Conservation (phyloP, 176 grass and related monocot genomes). For the Eleusine coracana region DNA sequence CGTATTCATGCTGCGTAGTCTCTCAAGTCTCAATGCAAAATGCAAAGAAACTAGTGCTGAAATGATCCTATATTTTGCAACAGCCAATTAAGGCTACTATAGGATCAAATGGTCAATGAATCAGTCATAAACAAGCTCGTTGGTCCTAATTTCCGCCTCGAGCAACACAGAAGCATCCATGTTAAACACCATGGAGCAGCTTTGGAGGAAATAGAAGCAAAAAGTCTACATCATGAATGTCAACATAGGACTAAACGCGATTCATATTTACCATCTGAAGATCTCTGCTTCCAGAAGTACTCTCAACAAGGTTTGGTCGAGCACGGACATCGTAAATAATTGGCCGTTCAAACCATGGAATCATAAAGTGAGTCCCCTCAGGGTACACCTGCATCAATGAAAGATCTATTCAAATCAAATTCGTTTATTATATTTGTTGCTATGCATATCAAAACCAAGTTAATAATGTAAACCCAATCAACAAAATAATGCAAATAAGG, state of each 20-base stretch:
- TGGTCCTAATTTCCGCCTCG: not conserved
- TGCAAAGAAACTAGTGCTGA: not conserved
- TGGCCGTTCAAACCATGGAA: slow-evolving; percentile 86
- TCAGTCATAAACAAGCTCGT: not conserved
- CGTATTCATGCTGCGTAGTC: not conserved
- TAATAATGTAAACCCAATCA: not conserved
- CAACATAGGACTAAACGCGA: not conserved
- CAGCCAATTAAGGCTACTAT: not conserved
- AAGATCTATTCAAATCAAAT: not conserved
- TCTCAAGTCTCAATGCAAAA: not conserved
- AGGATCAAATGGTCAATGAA: not conserved
- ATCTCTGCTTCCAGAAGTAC: slow-evolving; percentile 87
- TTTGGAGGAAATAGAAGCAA: not conserved
- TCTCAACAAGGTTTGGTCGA: slow-evolving; percentile 88
- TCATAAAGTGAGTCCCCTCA: slow-evolving; percentile 93
- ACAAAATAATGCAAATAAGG: not conserved
- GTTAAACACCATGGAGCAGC: not conserved
- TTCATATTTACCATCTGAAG: slow-evolving; percentile 77
- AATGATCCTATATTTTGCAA: not conserved
- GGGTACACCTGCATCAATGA: slow-evolving; percentile 65
- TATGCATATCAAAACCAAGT: not conserved
- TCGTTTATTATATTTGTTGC: not conserved
- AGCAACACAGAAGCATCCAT: not conserved
- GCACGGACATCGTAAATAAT: slow-evolving; percentile 95
- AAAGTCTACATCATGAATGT: not conserved